These are phyloP conservation scores for Colletotrichum tanaceti DNA, from an alignment of 2,329 filamentous ascomycete species.

Conservation along the genomic window DNA sequence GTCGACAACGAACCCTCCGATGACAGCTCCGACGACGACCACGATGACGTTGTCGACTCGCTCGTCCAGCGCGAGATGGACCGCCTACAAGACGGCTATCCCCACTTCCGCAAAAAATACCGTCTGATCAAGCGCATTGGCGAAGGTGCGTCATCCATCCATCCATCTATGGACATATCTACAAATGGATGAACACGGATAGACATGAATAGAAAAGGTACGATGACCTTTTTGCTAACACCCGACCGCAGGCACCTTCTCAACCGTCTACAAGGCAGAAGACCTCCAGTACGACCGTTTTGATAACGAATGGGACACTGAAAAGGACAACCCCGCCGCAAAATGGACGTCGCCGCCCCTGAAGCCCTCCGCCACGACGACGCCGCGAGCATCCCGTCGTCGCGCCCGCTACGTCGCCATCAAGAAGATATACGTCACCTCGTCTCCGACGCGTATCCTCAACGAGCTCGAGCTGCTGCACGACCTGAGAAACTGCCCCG, in stretches of 20 bases:
- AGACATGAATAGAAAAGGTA: no score
- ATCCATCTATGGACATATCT: background rate
- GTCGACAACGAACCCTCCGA: slow-evolving; percentile 58
- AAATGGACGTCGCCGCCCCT: slow-evolving; percentile 77
- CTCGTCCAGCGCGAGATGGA: slow-evolving; percentile 87
- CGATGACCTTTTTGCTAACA: background rate
- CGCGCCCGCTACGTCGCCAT: slow-evolving; percentile 86
- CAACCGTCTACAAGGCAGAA: slow-evolving; percentile 98
- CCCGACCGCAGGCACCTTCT: slow-evolving; percentile 84
- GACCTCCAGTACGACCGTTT: slow-evolving; percentile 87
- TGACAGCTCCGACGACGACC: slow-evolving; percentile 67
- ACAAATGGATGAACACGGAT: no score
- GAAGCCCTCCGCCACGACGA: slow-evolving; percentile 59
- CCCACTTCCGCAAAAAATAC: slow-evolving; percentile 84
- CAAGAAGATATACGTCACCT: slow-evolving; percentile 99
- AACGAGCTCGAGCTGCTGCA: slow-evolving; percentile 96
- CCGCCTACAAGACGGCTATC: slow-evolving; percentile 83
- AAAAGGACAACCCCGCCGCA: slow-evolving; percentile 66
- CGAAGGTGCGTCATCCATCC: slow-evolving; percentile 72
- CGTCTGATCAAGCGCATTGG: slow-evolving; percentile 96
- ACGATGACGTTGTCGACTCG: slow-evolving; percentile 73
- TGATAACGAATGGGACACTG: slow-evolving; percentile 87
- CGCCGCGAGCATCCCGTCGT: slow-evolving; percentile 25
- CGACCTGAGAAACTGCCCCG: slow-evolving; percentile 83
- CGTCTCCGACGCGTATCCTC: slow-evolving; percentile 89